A percentile compares a stretch with the other conserved stretches of the same genome.
Conservation (phyloP, 1,284 basidiomycete species). For the Macrocybe sp. region DNA sequence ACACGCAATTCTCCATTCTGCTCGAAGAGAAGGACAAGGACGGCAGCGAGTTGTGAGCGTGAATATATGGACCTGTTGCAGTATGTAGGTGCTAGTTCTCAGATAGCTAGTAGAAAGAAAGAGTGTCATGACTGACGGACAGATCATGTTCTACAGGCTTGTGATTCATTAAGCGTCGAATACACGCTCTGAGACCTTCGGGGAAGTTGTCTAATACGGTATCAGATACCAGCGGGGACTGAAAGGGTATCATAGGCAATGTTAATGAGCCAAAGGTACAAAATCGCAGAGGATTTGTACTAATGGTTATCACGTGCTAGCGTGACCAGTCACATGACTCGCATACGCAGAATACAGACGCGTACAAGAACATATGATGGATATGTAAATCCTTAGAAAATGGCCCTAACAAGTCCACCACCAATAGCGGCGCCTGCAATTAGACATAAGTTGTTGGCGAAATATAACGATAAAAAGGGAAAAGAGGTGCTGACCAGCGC, state of each 20-base stretch:
- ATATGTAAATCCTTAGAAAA: constrained; percentile 27
- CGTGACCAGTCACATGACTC: neutral
- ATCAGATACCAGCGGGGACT: constrained; percentile 11
- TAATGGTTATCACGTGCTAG: neutral
- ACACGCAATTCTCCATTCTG: constrained; percentile 62
- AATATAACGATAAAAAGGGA: neutral
- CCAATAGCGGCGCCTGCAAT: constrained; percentile 38
- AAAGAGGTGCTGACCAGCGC: constrained; percentile 41
- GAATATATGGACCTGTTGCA: constrained; percentile 41
- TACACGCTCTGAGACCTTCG: constrained; percentile 27
- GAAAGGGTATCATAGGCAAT: too few species aligned
- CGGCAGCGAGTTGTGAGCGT: constrained; percentile 56
- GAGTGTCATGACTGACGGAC: constrained; percentile 37
- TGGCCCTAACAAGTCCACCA: constrained; percentile 38
- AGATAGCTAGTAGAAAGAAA: constrained; percentile 4
- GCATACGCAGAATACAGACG: neutral
- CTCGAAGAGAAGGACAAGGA: constrained; percentile 76
- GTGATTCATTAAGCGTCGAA: constrained; percentile 37
- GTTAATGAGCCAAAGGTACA: neutral
- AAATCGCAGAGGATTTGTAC: neutral
- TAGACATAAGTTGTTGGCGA: neutral
- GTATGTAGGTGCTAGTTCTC: constrained; percentile 3
- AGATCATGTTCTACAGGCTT: constrained; percentile 40
- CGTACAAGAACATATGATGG: too few species aligned
- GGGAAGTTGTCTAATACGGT: constrained; percentile 25